Base-by-base conservation (phyloP, 2,329 filamentous ascomycete species). In the Dactylonectria macrodidyma region DNA sequence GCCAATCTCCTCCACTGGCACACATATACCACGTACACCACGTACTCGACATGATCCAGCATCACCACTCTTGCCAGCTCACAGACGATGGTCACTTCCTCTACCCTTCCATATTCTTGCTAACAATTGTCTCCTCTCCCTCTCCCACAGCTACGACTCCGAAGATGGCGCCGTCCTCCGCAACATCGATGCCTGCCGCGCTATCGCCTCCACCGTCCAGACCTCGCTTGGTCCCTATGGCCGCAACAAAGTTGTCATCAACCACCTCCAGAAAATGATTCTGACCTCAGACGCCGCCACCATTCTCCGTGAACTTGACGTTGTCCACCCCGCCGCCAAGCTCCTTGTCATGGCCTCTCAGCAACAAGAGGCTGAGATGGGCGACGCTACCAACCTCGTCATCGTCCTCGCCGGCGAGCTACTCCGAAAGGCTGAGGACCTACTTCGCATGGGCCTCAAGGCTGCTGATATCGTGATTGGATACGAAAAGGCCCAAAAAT, bases 201-300 rank as follows among this genome's bases (percentile, higher is more conserved):
- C 96, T 74, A 98, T 99, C 83, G 91, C 96, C 66, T 93, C 93
- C 78, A 99, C 96, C 59, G 96, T 99, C 57, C 95, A 97, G 87
- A 98, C 96, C 65, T 98, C 96, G 52, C 89, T 99, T 41, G 97
- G 96, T 59, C 96, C 96, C 68, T 98, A 97, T 84, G 96, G 96
- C 79, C 93, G 96, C 84, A 99, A 99, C 88, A 99, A 99, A 87
- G 95, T 99, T 80, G 94, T 99, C 85, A 98, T 99, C 88, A 99
- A 99, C 88, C 97, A 99, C 85, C 89, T 99, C 71, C 94, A 97
- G 84, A 99, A 99, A 89, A 98, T 99, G 96, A 97, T 98, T 77
- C 88, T 99, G 73, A 99, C 97, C 76, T 98, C 95, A 68, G 96
- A 99, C 80, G 96, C 96, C 73, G 96, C 96, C 73, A 98, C 96